Evolutionary conservation across 73 alveolate species (phyloP).

Genomic region (Paramecium biaurelia): DNA sequence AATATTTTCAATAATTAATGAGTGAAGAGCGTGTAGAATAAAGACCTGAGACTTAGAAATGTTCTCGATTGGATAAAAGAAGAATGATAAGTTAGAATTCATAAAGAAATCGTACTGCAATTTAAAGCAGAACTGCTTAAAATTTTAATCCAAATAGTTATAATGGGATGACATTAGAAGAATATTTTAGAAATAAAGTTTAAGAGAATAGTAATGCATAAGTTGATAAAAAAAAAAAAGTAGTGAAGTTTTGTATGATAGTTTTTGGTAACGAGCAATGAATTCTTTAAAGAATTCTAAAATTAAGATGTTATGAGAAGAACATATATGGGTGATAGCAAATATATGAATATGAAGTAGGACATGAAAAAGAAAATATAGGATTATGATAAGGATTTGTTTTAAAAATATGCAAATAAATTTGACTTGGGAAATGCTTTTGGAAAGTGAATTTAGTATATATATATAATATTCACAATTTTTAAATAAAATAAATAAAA

Average conservation of each 20-base stretch:
- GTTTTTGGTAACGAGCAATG: conserved; percentile 45
- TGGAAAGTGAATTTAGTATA: neutral
- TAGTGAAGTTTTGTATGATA: neutral
- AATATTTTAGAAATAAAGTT: conserved; percentile 31
- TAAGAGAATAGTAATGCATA: neutral
- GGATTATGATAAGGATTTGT: conserved; percentile 20
- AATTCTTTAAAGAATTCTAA: conserved; percentile 27
- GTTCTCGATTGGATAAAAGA: conserved; percentile 41
- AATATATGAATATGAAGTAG: conserved; percentile 7
- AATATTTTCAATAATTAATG: conserved; percentile 13
- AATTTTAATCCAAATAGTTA: neutral
- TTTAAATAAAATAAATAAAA: conserved; percentile 17
- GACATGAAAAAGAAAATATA: neutral
- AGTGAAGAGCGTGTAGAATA: conserved; percentile 6
- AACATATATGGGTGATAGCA: conserved; percentile 41
- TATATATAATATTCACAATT: conserved; percentile 7
- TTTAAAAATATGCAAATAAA: conserved; percentile 23
- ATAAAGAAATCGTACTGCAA: neutral
- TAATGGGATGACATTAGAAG: conserved; percentile 47
- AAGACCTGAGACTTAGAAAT: conserved; percentile 43
- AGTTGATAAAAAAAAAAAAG: neutral
- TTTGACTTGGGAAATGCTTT: conserved; percentile 13
- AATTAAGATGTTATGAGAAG: conserved; percentile 36
- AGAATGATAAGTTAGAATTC: conserved; percentile 19
- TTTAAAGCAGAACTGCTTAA: neutral